Conservation (phyloP, 768 basidiomycete species). For the Coprinopsis strossmayeri region DNA sequence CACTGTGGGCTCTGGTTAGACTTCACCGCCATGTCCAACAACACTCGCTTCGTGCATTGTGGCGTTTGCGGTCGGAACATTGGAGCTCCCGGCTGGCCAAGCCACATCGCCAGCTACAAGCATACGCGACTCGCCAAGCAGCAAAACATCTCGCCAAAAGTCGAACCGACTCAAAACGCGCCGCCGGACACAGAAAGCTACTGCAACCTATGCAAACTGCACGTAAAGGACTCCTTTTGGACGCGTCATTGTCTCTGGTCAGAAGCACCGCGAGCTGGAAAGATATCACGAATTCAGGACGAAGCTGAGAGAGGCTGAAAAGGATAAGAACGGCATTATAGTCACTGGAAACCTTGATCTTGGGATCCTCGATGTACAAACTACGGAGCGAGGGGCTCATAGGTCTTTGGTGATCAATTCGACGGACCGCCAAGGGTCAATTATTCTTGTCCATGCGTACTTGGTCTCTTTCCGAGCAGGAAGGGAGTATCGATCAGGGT, state of each 20-base stretch:
- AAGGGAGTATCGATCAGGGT: background rate
- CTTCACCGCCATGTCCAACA: too few species aligned
- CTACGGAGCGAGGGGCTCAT: slow-evolving; percentile 13
- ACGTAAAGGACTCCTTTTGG: background rate
- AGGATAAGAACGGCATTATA: slow-evolving; percentile 45
- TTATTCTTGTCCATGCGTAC: background rate
- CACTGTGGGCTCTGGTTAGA: too few species aligned
- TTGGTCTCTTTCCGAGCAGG: background rate
- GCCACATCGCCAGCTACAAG: background rate
- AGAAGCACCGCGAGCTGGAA: background rate
- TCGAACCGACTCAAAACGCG: background rate
- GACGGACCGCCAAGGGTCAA: background rate
- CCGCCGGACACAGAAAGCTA: background rate
- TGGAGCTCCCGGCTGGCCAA: background rate
- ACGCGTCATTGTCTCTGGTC: background rate
- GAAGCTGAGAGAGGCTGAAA: slow-evolving; percentile 44
- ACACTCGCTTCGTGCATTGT: too few species aligned
- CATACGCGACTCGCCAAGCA: background rate
- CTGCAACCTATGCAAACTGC: background rate
- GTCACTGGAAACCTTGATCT: slow-evolving; percentile 43
- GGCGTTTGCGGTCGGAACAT: background rate
- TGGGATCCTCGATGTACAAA: slow-evolving; percentile 37
- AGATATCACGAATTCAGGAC: slow-evolving; percentile 30
- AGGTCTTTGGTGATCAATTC: background rate
- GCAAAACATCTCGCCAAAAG: background rate